Base-by-base conservation (phyloP, 1,139 yeast genomes). In the Sugiyamaella neomexicana region DNA sequence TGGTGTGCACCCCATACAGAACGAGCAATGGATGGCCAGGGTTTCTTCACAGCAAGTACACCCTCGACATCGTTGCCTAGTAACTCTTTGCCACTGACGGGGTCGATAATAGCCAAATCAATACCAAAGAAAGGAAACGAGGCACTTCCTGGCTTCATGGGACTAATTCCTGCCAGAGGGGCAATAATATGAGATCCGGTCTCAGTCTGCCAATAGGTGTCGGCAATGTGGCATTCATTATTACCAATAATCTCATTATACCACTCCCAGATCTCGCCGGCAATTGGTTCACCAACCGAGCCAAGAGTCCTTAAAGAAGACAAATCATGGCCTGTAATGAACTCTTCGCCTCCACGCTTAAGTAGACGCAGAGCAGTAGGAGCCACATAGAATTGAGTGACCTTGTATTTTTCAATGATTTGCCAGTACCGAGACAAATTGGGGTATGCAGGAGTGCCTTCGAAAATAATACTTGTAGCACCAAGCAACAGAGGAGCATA, bases 11-110 rank as follows among this genome's bases (percentile, higher is more conserved):
- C 86, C 86, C 89, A 90, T 60, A 93, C 96, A 36, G 97, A 81
- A 76, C 99, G 86, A 48, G 98, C 97, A 93, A 93, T 89, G 23
- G 97, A 89, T 60, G 99, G 99, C 99, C 99, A 93, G 45, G 97
- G 80, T 58, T 81, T 78, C 72, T 85, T 85, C 65, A 93, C 80
- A 29, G 97, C 98, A 64, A 93, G 78, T 47, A 93, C 98, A 74
- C 99, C 99, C 74, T 89, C 98, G 56, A 89, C 96, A 65, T 91
- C 97, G 69, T 89, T 89, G 55, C 96, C 97, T 66, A 77, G 72
- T 62, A 90, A 73, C 70, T 89, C 97, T 64, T 80, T 76, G 61
- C 98, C 99, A 39, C 85, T 71, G 40, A 89, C 95, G 50, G 99
- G 97, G 71, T 93, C 98, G 68, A 93, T 88, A 66, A 93, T 85